phyloP scores from a whole-genome alignment of 495 filamentous ascomycete genomes.

The Parmelia sp. region DNA sequence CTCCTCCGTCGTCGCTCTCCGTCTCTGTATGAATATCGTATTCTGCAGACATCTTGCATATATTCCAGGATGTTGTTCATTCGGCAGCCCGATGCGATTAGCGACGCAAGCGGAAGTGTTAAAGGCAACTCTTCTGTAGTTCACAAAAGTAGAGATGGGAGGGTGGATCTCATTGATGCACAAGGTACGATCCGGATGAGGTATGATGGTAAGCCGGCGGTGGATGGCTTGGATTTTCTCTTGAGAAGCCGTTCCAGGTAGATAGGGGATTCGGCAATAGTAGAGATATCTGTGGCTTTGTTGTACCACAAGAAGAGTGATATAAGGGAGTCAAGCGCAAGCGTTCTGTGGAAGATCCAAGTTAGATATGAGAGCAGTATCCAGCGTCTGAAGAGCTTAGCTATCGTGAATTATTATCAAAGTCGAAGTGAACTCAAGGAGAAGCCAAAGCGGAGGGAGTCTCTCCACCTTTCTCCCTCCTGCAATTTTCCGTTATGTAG shows the following conservation, averaged over 20 bases:
- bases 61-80: background rate
- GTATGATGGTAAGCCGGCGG: background rate
- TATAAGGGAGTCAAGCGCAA: background rate
- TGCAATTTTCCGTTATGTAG: background rate
- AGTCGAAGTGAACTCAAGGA: background rate
- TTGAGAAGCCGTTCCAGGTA: background rate
- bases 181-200: background rate
- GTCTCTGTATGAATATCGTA: conserved; percentile 11
- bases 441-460: background rate
- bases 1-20: conserved; percentile 17
- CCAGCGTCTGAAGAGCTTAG: background rate
- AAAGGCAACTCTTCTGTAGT: background rate
- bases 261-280: background rate
- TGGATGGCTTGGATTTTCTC: background rate
- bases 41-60: conserved; percentile 11
- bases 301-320: background rate
- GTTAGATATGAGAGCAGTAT: background rate
- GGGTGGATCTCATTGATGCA: background rate
- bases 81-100: background rate
- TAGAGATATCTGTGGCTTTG: background rate
- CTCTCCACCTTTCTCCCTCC: background rate
- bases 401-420: background rate
- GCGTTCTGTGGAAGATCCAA: background rate
- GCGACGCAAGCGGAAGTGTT: background rate
- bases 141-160: background rate